A percentile compares a stretch with the other conserved stretches of the same genome.
phyloP scores from a whole-genome alignment of 2,329 filamentous ascomycete genomes.

The Cercospora citrullina region DNA sequence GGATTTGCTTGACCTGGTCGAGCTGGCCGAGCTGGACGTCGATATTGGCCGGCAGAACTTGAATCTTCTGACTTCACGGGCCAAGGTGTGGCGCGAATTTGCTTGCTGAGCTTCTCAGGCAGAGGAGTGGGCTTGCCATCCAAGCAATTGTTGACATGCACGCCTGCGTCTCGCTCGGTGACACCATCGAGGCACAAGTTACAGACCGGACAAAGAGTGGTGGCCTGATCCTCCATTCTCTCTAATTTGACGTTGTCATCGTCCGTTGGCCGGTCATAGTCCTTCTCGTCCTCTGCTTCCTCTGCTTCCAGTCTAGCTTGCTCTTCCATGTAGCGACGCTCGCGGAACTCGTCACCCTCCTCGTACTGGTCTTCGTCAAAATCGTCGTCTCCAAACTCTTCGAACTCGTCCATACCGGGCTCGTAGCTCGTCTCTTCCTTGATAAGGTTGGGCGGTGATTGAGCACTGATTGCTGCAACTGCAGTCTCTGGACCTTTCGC shows the following conservation, averaged over 20 bases:
- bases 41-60: slow-evolving; percentile 57
- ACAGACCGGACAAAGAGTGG: slow-evolving; percentile 71
- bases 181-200: slow-evolving; percentile 60
- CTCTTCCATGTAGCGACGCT: slow-evolving; percentile 69
- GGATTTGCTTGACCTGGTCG: slow-evolving; percentile 80
- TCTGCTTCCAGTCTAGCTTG: slow-evolving; percentile 59
- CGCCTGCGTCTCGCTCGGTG: slow-evolving; percentile 64
- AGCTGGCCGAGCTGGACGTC: slow-evolving; percentile 65
- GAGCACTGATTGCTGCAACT: background rate
- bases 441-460: slow-evolving; percentile 36
- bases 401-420: slow-evolving; percentile 51
- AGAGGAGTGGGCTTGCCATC: slow-evolving; percentile 73
- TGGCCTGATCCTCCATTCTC: background rate
- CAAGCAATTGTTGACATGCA: slow-evolving; percentile 90
- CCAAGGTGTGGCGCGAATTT: slow-evolving; percentile 18
- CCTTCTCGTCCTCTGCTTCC: slow-evolving; percentile 53
- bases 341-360: slow-evolving; percentile 54
- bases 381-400: slow-evolving; percentile 54
- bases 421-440: slow-evolving; percentile 55
- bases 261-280: slow-evolving; percentile 31
- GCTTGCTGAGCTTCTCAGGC: slow-evolving; percentile 35
- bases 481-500: background rate
- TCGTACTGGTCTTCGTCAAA: slow-evolving; percentile 62
- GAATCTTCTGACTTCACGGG: slow-evolving; percentile 23
- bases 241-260: slow-evolving; percentile 16